Evolutionary conservation across 2,329 filamentous ascomycete genomes (phyloP).

Genomic region (Aspergillus ustus): DNA sequence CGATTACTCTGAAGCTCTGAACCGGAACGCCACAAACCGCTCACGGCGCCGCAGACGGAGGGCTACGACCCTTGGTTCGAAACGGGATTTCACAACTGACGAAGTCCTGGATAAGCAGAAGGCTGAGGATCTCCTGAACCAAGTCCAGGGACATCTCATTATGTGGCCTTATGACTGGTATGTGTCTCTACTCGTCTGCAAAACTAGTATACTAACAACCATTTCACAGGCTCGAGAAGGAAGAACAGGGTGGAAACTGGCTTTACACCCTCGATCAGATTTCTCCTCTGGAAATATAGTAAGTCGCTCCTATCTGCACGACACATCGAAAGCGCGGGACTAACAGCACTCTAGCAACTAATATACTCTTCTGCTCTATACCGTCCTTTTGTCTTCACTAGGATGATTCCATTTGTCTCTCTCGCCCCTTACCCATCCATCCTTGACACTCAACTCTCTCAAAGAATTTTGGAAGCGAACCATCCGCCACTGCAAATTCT

Average conservation of each 20-base stretch:
- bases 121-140: conserved; percentile 77
- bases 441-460: background rate
- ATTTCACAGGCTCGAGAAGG: conserved; percentile 69
- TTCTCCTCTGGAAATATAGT: conserved; percentile 93
- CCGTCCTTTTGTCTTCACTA: background rate
- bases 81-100: conserved; percentile 62
- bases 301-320: conserved; percentile 26
- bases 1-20: conserved; percentile 47
- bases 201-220: conserved; percentile 19
- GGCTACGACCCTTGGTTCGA: conserved; percentile 52
- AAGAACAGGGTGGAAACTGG: conserved; percentile 95
- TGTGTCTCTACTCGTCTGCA: conserved; percentile 24
- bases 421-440: background rate
- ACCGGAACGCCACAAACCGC: conserved; percentile 41
- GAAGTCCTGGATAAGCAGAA: conserved; percentile 76
- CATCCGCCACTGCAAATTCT: background rate
- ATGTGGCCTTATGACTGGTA: conserved; percentile 93
- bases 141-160: conserved; percentile 87
- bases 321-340: background rate
- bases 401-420: background rate
- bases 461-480: background rate
- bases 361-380: conserved; percentile 19
- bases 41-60: conserved; percentile 47
- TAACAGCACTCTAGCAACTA: conserved; percentile 35
- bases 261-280: conserved; percentile 95